These are phyloP conservation scores for Diplotaxis tenuifolia DNA, from an alignment of 345 rosid genomes.

Conservation along the genomic window DNA sequence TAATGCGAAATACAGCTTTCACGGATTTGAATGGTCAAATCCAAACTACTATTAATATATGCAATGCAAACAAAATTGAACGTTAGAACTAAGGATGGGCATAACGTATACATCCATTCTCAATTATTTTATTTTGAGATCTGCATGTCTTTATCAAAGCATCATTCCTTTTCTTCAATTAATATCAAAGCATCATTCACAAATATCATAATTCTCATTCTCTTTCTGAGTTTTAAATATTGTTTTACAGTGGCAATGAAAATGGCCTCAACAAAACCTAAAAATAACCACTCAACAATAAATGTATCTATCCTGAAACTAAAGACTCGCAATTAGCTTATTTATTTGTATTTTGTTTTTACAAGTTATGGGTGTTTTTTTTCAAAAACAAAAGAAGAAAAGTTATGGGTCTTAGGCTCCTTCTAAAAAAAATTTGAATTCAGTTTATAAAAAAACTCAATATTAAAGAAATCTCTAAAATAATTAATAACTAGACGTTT, in stretches of 20 bases:
- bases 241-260: constrained; percentile 11
- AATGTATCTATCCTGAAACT: too few relatives aligned
- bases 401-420: too few relatives aligned
- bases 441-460: too few relatives aligned
- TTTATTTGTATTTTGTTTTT: too few relatives aligned
- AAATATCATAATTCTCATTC: background rate
- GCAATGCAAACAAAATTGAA: constrained; percentile 10
- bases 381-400: too few relatives aligned
- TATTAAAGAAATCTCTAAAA: too few relatives aligned
- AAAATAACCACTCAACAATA: constrained; percentile 6
- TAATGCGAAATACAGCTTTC: constrained; percentile 15
- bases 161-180: too few relatives aligned
- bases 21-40: constrained; percentile 33
- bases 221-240: background rate
- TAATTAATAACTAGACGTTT: too few relatives aligned
- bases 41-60: constrained; percentile 20
- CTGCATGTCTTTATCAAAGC: constrained; percentile 23
- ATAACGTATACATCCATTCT: constrained; percentile 12
- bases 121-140: constrained; percentile 8
- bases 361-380: too few relatives aligned
- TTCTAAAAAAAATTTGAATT: too few relatives aligned
- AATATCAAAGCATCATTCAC: constrained; percentile 16
- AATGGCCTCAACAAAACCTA: constrained; percentile 24
- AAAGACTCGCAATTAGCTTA: too few relatives aligned
- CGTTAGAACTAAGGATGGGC: background rate